Evolutionary conservation across 306 rosid species (phyloP).

Genomic region (Prunus mongolica): DNA sequence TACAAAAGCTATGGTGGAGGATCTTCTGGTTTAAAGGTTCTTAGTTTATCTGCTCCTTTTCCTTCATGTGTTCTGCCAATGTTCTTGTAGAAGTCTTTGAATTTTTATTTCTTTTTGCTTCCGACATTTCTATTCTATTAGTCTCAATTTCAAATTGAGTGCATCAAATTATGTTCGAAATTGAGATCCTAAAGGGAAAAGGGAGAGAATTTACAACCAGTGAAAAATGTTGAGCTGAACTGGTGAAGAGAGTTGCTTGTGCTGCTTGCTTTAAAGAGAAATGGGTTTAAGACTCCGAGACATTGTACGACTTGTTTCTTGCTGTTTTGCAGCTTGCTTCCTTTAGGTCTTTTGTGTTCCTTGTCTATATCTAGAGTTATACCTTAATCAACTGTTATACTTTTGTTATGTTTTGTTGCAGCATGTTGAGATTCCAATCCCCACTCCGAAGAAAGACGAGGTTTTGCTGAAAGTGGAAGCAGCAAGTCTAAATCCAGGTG

Average conservation of each 20-base stretch:
- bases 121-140: not conserved
- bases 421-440: constrained; percentile 75
- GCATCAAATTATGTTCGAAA: too few relatives aligned
- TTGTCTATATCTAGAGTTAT: too few relatives aligned
- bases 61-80: not conserved
- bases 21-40: constrained; percentile 52
- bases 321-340: not conserved
- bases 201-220: too few relatives aligned
- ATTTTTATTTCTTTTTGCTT: not conserved
- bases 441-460: constrained; percentile 45
- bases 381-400: too few relatives aligned
- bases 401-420: constrained; percentile 19
- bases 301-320: too few relatives aligned
- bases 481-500: constrained; percentile 51
- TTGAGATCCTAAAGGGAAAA: too few relatives aligned
- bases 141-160: not conserved
- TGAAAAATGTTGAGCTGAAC: too few relatives aligned
- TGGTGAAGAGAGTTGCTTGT: too few relatives aligned
- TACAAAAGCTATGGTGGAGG: constrained; percentile 68
- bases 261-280: too few relatives aligned
- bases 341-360: not conserved
- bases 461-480: constrained; percentile 65
- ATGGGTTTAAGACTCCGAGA: too few relatives aligned
- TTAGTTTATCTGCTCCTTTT: not conserved
- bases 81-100: not conserved